These are phyloP conservation scores for Pythium dissotocum DNA, from an alignment of 352 stramenopile genomes.

Conservation along the genomic window DNA sequence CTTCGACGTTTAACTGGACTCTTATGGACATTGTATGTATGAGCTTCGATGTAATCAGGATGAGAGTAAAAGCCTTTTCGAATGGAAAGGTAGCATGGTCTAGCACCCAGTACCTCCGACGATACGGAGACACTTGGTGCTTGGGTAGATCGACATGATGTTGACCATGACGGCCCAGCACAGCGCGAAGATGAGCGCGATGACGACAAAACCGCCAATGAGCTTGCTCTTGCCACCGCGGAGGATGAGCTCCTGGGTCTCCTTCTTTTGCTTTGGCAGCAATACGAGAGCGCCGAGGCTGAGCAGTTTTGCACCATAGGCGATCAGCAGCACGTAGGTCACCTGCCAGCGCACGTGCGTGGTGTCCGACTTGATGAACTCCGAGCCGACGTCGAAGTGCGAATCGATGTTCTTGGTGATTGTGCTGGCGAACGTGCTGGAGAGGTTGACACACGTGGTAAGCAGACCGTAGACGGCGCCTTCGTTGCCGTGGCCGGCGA, in stretches of 20 bases:
- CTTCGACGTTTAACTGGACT: no score
- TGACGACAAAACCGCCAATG: not conserved
- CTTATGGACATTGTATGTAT: no score
- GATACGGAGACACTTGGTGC: not conserved
- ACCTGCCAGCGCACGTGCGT: slow-evolving; percentile 15
- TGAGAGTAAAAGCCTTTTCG: no score
- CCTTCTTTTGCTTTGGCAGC: slow-evolving; percentile 27
- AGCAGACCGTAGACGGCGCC: slow-evolving; percentile 23
- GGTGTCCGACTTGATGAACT: slow-evolving; percentile 20
- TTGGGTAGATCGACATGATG: not conserved
- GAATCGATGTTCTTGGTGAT: slow-evolving; percentile 22
- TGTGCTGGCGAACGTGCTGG: slow-evolving; percentile 13
- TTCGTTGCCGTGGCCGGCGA: slow-evolving; percentile 30
- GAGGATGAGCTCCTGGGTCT: slow-evolving; percentile 14
- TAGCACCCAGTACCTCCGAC: not conserved
- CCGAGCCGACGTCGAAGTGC: slow-evolving; percentile 20
- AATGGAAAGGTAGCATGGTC: not conserved
- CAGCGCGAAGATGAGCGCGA: not conserved
- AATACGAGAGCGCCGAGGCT: slow-evolving; percentile 17
- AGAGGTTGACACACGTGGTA: slow-evolving; percentile 24
- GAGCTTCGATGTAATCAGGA: no score
- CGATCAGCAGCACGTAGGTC: slow-evolving; percentile 22
- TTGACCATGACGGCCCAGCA: not conserved
- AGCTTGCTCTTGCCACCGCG: not conserved
- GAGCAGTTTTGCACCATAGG: slow-evolving; percentile 17